Percentiles rank a stretch among this genome's conserved stretches.
These are phyloP conservation scores for Globisporangium cylindrosporum DNA, from an alignment of 352 stramenopile genomes.

Conservation along the genomic window DNA sequence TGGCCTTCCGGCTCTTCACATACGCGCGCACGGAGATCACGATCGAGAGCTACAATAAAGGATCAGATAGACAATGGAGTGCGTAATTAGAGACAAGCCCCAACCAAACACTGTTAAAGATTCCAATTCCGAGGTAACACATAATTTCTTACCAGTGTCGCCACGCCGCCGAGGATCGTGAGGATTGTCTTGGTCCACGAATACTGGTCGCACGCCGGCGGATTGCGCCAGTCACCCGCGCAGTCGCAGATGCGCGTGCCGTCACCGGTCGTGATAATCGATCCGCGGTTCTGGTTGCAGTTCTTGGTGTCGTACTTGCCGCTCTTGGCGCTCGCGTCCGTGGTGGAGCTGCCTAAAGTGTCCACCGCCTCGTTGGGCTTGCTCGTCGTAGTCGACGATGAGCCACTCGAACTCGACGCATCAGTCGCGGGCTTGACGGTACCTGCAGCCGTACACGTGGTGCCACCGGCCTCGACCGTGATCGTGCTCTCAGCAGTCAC, in stretches of 20 bases:
- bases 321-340: neutral
- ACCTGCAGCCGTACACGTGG: neutral
- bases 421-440: slow-evolving; percentile 7
- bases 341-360: slow-evolving; percentile 17
- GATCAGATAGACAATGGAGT: neutral
- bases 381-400: neutral
- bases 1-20: slow-evolving; percentile 33
- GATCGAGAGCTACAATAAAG: slow-evolving; percentile 41
- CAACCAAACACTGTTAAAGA: neutral
- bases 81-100: neutral
- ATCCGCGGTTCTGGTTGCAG: slow-evolving; percentile 57
- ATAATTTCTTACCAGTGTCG: slow-evolving; percentile 30
- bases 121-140: neutral
- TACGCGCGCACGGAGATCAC: slow-evolving; percentile 49
- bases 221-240: slow-evolving; percentile 58
- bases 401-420: neutral
- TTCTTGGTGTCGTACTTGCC: slow-evolving; percentile 29
- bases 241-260: slow-evolving; percentile 44
- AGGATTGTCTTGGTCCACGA: slow-evolving; percentile 58
- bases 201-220: slow-evolving; percentile 45
- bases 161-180: slow-evolving; percentile 54
- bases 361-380: slow-evolving; percentile 12
- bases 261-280: slow-evolving; percentile 33
- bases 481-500: slow-evolving; percentile 47
- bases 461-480: slow-evolving; percentile 23